These are phyloP conservation scores for Beauveria sp. DNA, from an alignment of 2,329 filamentous ascomycete species.

Conservation along the genomic window DNA sequence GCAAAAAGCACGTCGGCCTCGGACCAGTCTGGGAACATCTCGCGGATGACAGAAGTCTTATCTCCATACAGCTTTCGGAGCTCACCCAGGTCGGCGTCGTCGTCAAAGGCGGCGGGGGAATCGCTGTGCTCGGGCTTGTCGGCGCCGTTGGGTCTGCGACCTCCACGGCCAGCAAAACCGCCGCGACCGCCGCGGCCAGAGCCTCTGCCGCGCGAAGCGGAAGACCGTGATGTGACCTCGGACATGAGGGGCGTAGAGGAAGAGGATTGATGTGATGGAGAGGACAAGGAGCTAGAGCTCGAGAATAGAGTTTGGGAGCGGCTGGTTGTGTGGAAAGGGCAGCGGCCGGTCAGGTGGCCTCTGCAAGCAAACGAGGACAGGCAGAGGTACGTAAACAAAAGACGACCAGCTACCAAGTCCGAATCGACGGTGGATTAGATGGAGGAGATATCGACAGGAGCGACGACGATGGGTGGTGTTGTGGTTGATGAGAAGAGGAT, in stretches of 20 bases:
- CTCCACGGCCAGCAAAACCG: slow-evolving; percentile 64
- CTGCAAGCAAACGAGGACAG: slow-evolving; percentile 19
- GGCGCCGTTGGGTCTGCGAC: slow-evolving; percentile 64
- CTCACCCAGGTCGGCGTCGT: slow-evolving; percentile 84
- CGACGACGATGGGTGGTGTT: slow-evolving; percentile 8
- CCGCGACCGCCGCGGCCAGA: slow-evolving; percentile 79
- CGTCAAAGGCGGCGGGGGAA: slow-evolving; percentile 54
- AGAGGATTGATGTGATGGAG: slow-evolving; percentile 12
- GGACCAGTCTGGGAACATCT: slow-evolving; percentile 93
- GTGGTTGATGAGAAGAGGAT: slow-evolving; percentile 9
- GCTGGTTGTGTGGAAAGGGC: slow-evolving; percentile 13
- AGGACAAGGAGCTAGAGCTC: slow-evolving; percentile 21
- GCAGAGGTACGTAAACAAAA: slow-evolving; percentile 11
- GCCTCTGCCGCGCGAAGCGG: slow-evolving; percentile 81
- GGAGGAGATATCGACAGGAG: slow-evolving; percentile 7
- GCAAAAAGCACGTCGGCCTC: slow-evolving; percentile 91
- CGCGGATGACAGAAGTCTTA: slow-evolving; percentile 75
- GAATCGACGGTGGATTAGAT: slow-evolving; percentile 9
- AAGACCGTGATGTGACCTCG: slow-evolving; percentile 81
- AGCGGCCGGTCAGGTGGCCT: slow-evolving; percentile 31
- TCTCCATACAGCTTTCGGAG: slow-evolving; percentile 82
- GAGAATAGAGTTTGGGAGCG: slow-evolving; percentile 17
- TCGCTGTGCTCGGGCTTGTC: slow-evolving; percentile 53
- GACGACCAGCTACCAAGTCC: slow-evolving; percentile 11
- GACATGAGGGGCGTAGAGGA: slow-evolving; percentile 59